A percentile compares a stretch with the other conserved stretches of the same genome.
Evolutionary conservation across 75 land plant genomes (phyloP).

Genomic region (Azolla pinnata): DNA sequence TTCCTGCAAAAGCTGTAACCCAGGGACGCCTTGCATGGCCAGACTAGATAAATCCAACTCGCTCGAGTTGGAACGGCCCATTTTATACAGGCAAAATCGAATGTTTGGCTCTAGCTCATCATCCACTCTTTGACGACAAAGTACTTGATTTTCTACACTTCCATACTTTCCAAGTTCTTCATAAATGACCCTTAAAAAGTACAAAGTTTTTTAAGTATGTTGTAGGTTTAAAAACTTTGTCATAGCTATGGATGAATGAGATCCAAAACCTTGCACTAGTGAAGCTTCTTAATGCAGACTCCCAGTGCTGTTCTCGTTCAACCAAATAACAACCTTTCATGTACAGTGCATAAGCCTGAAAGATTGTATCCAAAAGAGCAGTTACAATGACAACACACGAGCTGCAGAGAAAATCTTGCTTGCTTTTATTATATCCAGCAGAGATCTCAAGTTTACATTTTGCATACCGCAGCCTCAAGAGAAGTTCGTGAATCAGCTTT

Average conservation of each 20-base stretch:
- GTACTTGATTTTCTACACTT: slow-evolving; percentile 78
- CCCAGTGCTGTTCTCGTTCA: slow-evolving; percentile 85
- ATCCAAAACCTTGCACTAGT: slow-evolving; percentile 64
- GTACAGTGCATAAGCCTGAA: slow-evolving; percentile 95
- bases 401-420: too few relatives aligned
- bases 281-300: slow-evolving; percentile 64
- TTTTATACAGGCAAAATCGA: slow-evolving; percentile 72
- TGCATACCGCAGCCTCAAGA: slow-evolving; percentile 90
- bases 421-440: too few relatives aligned
- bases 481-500: slow-evolving; percentile 92
- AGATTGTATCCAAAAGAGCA: too few relatives aligned
- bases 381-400: too few relatives aligned
- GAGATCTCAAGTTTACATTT: too few relatives aligned
- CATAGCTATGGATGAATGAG: background rate
- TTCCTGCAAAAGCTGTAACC: slow-evolving; percentile 63
- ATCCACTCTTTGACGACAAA: slow-evolving; percentile 90
- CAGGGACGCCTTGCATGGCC: slow-evolving; percentile 79
- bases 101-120: slow-evolving; percentile 91
- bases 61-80: slow-evolving; percentile 58
- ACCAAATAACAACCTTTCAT: slow-evolving; percentile 80
- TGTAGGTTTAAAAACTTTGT: background rate
- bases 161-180: slow-evolving; percentile 97
- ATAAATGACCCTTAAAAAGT: slow-evolving; percentile 59
- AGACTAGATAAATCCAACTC: slow-evolving; percentile 65
- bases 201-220: background rate